Evolutionary conservation across 1,139 yeast species (phyloP).

Genomic region (Entelexis paramagnoliae): DNA sequence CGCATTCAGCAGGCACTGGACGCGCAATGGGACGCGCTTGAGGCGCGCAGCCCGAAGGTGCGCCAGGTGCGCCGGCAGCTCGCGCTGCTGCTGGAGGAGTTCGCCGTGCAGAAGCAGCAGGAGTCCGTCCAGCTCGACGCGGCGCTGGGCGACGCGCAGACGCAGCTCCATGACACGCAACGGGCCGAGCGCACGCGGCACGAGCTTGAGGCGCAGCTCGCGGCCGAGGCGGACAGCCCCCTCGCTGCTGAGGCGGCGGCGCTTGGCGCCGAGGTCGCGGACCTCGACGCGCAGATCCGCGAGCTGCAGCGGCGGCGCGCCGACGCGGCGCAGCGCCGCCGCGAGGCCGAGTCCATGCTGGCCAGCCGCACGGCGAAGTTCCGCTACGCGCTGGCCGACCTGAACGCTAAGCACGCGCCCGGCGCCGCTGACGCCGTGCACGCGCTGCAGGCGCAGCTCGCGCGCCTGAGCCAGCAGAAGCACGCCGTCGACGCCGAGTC

Average conservation of each 20-base stretch:
- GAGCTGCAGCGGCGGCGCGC: slow-evolving; percentile 7
- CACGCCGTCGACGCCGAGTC: slow-evolving; percentile 6
- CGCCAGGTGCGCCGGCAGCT: slow-evolving; percentile 6
- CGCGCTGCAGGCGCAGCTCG: background rate
- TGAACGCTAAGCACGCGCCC: slow-evolving; percentile 1
- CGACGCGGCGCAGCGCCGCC: background rate
- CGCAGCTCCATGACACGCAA: background rate
- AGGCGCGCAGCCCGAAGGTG: slow-evolving; percentile 16
- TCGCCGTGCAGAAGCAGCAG: slow-evolving; percentile 7
- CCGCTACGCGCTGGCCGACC: slow-evolving; percentile 7
- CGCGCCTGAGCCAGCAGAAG: background rate
- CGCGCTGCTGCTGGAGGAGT: slow-evolving; percentile 5
- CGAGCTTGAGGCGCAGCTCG: slow-evolving; percentile 1
- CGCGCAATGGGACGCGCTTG: slow-evolving; percentile 26
- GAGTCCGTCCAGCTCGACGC: background rate
- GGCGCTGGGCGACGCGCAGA: background rate
- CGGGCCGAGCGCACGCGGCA: background rate
- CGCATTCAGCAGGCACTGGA: slow-evolving; percentile 22
- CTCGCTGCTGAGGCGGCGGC: background rate
- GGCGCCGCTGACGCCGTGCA: background rate
- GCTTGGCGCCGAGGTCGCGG: background rate
- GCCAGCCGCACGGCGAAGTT: slow-evolving; percentile 14
- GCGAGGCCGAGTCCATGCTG: slow-evolving; percentile 10
- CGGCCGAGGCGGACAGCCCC: slow-evolving; percentile 1
- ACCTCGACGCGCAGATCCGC: slow-evolving; percentile 16